Base-by-base conservation (phyloP, 2,329 filamentous ascomycete genomes). In the Shiraia sp. region DNA sequence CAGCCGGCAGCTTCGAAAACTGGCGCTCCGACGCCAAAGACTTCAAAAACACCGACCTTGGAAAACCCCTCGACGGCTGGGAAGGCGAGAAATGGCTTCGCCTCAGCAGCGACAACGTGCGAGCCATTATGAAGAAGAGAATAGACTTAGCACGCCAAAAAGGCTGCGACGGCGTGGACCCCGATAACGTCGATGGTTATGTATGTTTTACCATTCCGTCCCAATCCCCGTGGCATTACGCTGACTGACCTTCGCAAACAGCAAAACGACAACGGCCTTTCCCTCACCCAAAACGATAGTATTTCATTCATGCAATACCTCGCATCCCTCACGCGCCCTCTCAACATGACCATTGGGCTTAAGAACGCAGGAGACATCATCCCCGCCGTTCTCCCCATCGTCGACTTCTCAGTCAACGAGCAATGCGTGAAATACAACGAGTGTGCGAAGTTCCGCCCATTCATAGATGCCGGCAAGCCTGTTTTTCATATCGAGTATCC, bases 401-500 rank as follows among this genome's bases (percentile, higher is more conserved):
- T 86, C 38, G 74, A 86, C 57, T 89, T 85, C 68, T 78, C 75
- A 6, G 83, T 89, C 53, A 86, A 87, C 65, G 86, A 88, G 72
- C 78, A 87, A 68, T 88, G 86, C 61, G 75, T 77, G 12, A 54
- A 83, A 60, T 80, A 80, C 53, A 45, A 69, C 4, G 83, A 88
- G 61, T 87, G 85, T 59, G 68, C 71, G 25, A 75, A 68, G 2
- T 87, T 82, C 61, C 65, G 70, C 2, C 65, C 75, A 3, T 87
- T 87, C 57, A 76, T 84, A 41, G 55, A 75, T 8, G 77, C 76
- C 5, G 73, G 75, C 23, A 87, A 88, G 65, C 84, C 85, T 2
- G 85, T 88, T 23, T 87, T 88, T 62, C 80, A 87, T 60, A 86
- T 88, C 49, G 86, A 88, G 69, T 88, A 88, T 57, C 82, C 82